Conservation (phyloP, 1,284 basidiomycete species). For the Uromyces viciae-fabae region DNA sequence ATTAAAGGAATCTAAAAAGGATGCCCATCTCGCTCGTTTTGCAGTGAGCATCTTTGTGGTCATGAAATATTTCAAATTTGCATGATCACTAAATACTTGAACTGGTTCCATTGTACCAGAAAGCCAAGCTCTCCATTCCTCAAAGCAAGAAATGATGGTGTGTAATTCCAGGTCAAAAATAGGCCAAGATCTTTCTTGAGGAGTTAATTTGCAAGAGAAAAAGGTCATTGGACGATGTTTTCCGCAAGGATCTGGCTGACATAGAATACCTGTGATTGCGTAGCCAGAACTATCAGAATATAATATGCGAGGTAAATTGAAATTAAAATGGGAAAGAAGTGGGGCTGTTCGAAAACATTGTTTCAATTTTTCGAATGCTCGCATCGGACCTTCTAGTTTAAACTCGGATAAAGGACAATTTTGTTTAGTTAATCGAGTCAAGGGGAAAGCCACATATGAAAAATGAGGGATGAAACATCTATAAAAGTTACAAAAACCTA, state of each 20-base stretch:
- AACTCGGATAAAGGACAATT: neutral
- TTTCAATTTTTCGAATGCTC: neutral
- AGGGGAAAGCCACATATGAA: neutral
- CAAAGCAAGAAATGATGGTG: neutral
- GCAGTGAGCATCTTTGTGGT: neutral
- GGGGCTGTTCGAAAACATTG: neutral
- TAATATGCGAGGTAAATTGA: neutral
- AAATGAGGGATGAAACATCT: neutral
- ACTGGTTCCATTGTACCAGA: neutral
- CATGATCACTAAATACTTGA: slow-evolving; percentile 22
- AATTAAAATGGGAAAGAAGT: neutral
- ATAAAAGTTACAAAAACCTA: slow-evolving; percentile 24
- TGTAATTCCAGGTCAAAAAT: neutral
- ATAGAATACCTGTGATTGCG: neutral
- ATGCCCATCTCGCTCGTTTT: neutral
- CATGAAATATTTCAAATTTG: slow-evolving; percentile 17
- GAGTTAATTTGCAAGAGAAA: slow-evolving; percentile 38
- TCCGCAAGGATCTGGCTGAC: neutral
- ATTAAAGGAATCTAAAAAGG: neutral
- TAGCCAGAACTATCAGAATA: neutral
- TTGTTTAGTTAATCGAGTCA: neutral
- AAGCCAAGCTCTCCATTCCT: slow-evolving; percentile 1
- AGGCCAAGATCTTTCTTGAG: slow-evolving; percentile 13
- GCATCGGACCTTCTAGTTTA: too few relatives aligned
- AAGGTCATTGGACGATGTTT: neutral